phyloP scores from a whole-genome alignment of 1,284 basidiomycete genomes.

The Apiotrichum veenhuisii region DNA sequence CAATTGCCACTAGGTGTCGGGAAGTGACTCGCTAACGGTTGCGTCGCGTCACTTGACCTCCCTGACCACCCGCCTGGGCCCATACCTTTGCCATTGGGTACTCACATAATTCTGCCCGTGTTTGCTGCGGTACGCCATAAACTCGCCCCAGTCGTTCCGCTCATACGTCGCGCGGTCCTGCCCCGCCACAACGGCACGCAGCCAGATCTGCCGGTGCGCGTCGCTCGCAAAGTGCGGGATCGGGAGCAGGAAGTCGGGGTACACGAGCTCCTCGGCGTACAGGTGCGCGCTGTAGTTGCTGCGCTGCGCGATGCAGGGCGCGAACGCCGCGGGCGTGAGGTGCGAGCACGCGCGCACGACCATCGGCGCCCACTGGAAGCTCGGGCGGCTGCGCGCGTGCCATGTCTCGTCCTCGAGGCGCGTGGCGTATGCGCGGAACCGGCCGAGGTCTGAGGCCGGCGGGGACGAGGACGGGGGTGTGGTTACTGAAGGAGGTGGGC shows the following conservation, averaged over 20 bases:
- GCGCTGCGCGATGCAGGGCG: neutral
- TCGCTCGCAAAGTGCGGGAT: neutral
- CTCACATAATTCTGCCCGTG: constrained; percentile 7
- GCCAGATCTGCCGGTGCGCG: neutral
- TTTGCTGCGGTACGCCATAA: neutral
- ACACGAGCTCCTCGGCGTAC: constrained; percentile 6
- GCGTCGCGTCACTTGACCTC: too few species aligned
- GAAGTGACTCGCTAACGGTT: too few species aligned
- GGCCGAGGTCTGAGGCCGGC: too few species aligned
- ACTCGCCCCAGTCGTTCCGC: neutral
- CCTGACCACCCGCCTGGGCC: too few species aligned
- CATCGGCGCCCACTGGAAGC: constrained; percentile 57
- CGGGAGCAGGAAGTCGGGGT: constrained; percentile 1
- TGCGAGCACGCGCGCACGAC: constrained; percentile 46
- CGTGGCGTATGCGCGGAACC: constrained; percentile 55
- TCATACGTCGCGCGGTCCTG: neutral
- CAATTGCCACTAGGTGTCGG: too few species aligned
- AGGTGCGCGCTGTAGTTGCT: neutral
- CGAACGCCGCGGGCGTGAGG: neutral
- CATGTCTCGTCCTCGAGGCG: constrained; percentile 56
- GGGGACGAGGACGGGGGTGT: too few species aligned
- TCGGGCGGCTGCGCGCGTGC: constrained; percentile 64
- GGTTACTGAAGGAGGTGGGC: too few species aligned
- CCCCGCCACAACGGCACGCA: neutral
- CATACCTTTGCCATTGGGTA: too few species aligned